A percentile compares a stretch with the other conserved stretches of the same genome.
phyloP scores from a whole-genome alignment of 257 asterid species.

The Galeopsis tetrahit region DNA sequence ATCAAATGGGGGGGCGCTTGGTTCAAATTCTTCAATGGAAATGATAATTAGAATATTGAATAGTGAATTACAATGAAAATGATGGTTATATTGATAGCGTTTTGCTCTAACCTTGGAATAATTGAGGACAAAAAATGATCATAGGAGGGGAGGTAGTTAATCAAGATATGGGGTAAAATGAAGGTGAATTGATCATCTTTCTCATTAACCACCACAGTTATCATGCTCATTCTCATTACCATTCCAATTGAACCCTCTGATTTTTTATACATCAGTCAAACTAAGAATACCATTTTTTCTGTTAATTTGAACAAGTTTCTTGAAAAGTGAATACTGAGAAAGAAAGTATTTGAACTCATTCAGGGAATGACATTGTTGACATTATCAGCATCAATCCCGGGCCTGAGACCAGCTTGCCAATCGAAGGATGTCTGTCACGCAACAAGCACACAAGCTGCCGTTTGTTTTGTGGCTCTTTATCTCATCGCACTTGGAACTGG shows the following conservation, averaged over 20 bases:
- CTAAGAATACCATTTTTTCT: background rate
- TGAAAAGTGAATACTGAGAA: background rate
- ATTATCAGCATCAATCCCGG: conserved; percentile 38
- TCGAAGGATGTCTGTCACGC: conserved; percentile 46
- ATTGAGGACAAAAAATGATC: too few relatives aligned
- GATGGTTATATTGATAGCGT: too few relatives aligned
- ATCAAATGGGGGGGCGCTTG: background rate
- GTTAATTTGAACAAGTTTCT: conserved; percentile 1
- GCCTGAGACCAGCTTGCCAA: conserved; percentile 39
- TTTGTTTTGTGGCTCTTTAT: conserved; percentile 63
- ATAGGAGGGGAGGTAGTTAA: too few relatives aligned
- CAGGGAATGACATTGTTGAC: conserved; percentile 44
- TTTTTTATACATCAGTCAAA: background rate
- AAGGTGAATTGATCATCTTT: too few relatives aligned
- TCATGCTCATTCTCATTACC: too few relatives aligned
- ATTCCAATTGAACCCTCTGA: background rate
- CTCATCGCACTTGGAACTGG: conserved; percentile 78
- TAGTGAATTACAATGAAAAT: too few relatives aligned
- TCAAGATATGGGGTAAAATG: too few relatives aligned
- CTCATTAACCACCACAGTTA: too few relatives aligned
- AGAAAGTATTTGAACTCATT: background rate
- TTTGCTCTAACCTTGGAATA: too few relatives aligned
- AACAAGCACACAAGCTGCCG: conserved; percentile 48
- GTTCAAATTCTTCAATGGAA: too few relatives aligned
- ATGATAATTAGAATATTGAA: too few relatives aligned